A percentile compares a stretch with the other conserved stretches of the same genome.
Evolutionary conservation across 2,329 filamentous ascomycete species (phyloP).

Genomic region (Cordyceps cateniannulata): DNA sequence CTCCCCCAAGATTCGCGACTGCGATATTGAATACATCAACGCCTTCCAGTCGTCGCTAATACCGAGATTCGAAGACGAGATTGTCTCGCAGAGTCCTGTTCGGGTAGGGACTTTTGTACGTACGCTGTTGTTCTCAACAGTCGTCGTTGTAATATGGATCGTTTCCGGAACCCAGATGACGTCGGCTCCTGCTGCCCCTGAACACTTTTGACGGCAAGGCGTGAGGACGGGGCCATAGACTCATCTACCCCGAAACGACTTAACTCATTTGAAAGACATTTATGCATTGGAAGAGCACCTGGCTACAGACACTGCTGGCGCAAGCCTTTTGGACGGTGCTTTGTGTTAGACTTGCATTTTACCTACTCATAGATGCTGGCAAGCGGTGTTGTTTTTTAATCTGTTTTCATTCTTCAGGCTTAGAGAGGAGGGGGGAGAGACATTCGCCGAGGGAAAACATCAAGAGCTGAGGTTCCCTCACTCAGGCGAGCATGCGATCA

Average conservation of each 20-base stretch:
- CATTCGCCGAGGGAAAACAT: conserved; percentile 9
- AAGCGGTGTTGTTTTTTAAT: not conserved
- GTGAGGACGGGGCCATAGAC: not conserved
- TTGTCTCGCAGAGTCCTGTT: conserved; percentile 16
- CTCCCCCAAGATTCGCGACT: conserved; percentile 52
- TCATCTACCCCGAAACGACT: not conserved
- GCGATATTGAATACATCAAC: conserved; percentile 52
- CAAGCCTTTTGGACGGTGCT: not conserved
- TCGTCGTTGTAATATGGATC: conserved; percentile 38
- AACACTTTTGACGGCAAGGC: not conserved
- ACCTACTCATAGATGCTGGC: conserved; percentile 4
- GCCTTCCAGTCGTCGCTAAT: conserved; percentile 40
- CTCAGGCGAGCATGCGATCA: not conserved
- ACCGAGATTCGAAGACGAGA: conserved; percentile 14
- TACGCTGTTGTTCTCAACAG: conserved; percentile 35
- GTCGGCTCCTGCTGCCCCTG: not conserved
- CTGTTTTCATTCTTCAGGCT: not conserved
- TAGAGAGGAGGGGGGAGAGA: not conserved
- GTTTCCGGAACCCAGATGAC: conserved; percentile 29
- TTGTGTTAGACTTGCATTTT: conserved; percentile 1
- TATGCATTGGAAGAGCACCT: conserved; percentile 1
- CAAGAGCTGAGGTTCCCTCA: conserved; percentile 14
- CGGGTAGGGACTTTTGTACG: conserved; percentile 34
- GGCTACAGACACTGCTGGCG: not conserved
- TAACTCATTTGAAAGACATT: not conserved